phyloP scores from a whole-genome alignment of 352 stramenopile genomes.

The Phytophthora niederhauseri region DNA sequence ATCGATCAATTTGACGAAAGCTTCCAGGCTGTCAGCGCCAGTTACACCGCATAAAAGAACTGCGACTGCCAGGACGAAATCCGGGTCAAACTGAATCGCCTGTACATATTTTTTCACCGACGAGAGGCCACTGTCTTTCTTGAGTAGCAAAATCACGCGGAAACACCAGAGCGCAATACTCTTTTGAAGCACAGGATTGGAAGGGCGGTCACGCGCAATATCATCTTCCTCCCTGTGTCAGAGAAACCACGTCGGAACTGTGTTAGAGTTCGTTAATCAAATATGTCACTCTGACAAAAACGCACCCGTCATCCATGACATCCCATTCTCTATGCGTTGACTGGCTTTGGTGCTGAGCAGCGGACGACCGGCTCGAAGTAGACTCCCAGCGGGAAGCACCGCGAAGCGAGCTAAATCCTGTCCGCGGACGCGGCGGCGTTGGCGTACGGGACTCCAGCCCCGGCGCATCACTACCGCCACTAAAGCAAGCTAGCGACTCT shows the following conservation, averaged over 20 bases:
- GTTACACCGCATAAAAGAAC: slow-evolving; percentile 65
- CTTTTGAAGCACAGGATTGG: slow-evolving; percentile 36
- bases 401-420: slow-evolving; percentile 26
- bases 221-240: slow-evolving; percentile 30
- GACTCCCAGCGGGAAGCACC: slow-evolving; percentile 31
- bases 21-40: slow-evolving; percentile 60
- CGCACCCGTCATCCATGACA: slow-evolving; percentile 52
- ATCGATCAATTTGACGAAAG: slow-evolving; percentile 62
- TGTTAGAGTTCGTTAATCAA: slow-evolving; percentile 8
- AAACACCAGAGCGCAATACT: slow-evolving; percentile 74
- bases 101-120: slow-evolving; percentile 51
- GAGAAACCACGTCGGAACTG: slow-evolving; percentile 5
- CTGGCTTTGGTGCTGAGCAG: slow-evolving; percentile 19
- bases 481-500: slow-evolving; percentile 32
- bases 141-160: slow-evolving; percentile 73
- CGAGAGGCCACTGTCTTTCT: slow-evolving; percentile 77
- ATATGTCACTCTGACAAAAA: background rate
- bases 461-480: slow-evolving; percentile 14
- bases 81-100: slow-evolving; percentile 58
- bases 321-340: slow-evolving; percentile 35
- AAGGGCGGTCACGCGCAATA: slow-evolving; percentile 30
- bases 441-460: slow-evolving; percentile 1
- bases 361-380: slow-evolving; percentile 6
- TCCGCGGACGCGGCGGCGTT: slow-evolving; percentile 12
- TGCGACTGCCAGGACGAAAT: slow-evolving; percentile 69